phyloP scores from a whole-genome alignment of 192 early-diverging fungal genomes.

The Gonapodya sp. region DNA sequence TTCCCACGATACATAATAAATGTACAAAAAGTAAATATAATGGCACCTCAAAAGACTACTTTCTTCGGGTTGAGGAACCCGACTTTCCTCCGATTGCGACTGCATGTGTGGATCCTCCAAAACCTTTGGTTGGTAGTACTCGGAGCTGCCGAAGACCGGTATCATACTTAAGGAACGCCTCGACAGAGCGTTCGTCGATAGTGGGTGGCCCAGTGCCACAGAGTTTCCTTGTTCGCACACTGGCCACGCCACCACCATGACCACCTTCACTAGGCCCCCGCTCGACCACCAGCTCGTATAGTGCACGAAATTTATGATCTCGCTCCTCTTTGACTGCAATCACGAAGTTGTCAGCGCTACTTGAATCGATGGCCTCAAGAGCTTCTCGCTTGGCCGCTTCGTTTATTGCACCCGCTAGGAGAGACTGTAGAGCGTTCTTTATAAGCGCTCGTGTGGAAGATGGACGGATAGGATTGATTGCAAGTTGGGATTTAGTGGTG shows the following conservation, averaged over 20 bases:
- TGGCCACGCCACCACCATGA: no score
- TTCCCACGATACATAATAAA: no score
- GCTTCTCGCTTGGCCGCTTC: neutral
- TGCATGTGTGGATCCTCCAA: neutral
- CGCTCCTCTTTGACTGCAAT: neutral
- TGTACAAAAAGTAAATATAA: no score
- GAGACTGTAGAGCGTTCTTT: neutral
- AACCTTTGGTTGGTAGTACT: neutral
- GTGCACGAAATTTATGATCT: neutral
- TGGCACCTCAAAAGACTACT: no score
- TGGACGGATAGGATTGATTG: no score
- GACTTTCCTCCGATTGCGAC: neutral
- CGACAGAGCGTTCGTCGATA: neutral
- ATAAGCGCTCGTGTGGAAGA: neutral
- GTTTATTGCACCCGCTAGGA: neutral
- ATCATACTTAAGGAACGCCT: neutral
- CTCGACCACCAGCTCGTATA: neutral
- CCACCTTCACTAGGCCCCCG: neutral
- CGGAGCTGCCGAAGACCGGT: neutral
- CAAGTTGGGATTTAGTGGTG: no score
- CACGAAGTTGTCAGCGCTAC: neutral
- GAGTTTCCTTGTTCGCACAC: neutral
- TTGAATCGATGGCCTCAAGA: neutral
- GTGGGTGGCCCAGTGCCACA: neutral
- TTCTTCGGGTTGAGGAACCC: neutral